These are phyloP conservation scores for Suillus subaureus DNA, from an alignment of 768 basidiomycete genomes.

Conservation along the genomic window DNA sequence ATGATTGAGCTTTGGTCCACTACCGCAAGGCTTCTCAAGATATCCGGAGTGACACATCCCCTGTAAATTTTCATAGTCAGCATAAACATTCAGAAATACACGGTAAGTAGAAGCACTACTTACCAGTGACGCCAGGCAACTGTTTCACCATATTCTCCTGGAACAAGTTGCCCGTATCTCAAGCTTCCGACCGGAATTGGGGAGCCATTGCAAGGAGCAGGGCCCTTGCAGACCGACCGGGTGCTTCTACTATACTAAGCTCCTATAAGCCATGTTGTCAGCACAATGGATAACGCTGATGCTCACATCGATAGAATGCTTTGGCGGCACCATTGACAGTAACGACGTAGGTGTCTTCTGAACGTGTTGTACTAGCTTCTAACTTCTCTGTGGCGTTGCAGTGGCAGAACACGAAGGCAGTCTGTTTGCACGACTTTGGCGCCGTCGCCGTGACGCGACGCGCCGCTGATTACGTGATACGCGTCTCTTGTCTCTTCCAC, in stretches of 20 bases:
- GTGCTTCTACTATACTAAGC: conserved; percentile 72
- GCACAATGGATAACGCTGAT: neutral
- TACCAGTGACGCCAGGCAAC: conserved; percentile 83
- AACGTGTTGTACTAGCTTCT: neutral
- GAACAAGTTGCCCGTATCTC: conserved; percentile 60
- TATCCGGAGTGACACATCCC: conserved; percentile 70
- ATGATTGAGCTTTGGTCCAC: conserved; percentile 43
- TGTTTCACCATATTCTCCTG: conserved; percentile 54
- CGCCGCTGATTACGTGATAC: conserved; percentile 19
- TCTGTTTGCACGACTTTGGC: conserved; percentile 25
- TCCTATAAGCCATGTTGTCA: conserved; percentile 12
- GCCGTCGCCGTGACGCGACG: conserved; percentile 28
- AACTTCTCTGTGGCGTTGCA: neutral
- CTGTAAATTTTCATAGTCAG: conserved; percentile 34
- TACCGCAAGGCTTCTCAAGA: conserved; percentile 52
- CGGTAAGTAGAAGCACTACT: conserved; percentile 20
- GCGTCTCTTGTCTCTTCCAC: conserved; percentile 10
- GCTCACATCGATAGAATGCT: conserved; percentile 37
- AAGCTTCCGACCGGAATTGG: conserved; percentile 56
- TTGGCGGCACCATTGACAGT: conserved; percentile 15
- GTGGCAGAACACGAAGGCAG: neutral
- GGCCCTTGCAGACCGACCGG: conserved; percentile 69
- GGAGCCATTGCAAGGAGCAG: conserved; percentile 57
- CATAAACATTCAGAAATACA: neutral
- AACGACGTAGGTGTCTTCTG: neutral